Evolutionary conservation across 495 filamentous ascomycete genomes (phyloP), one percentile per base, ranked within the genome.

Genomic region (Xylaria curta): DNA sequence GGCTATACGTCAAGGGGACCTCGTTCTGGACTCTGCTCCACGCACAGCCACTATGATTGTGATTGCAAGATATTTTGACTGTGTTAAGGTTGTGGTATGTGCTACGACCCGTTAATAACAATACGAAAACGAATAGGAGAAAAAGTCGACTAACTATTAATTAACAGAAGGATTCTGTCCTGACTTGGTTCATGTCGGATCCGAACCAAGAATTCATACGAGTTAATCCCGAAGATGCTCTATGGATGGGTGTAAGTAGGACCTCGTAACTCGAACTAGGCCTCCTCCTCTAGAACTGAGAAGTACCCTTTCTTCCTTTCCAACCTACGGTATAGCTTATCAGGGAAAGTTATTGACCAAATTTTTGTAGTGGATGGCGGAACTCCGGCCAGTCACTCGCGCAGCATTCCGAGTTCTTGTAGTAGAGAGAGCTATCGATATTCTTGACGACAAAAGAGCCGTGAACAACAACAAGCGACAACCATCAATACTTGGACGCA

Each of bases 41-140:
- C 89, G 90, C 33, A 75, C 91, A 60, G 91, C 87, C 85, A 91
- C 89, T 0, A 85, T 89, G 19, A 88, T 88, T 19, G 86, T 84
- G 10, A 77, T 92, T 3, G 89, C 89, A 26, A 88, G 87, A 26
- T 78, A 88, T 61, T 84, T 90, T 26, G 85, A 88, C 2, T 83
- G 90, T 24, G 82, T 84, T 0, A 63, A 71, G 36, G 69, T 82
- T 24, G 78, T 85, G 46, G 81, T 83, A 70, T 73, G 81, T 74
- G 21, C 17, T 60, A 4, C 19, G n/a, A 44, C 49, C 33, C 33
- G 0, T 1, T 66, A 21, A 9, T 26, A 28, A n/a, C 5, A 40
- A 26, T 8, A 64, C 24, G 21, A 28, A 19, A 64, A 53, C 21
- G 38, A 26, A 38, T 31, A 3, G 6, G 10, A 19, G 26, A 10